Base-by-base conservation (phyloP, 768 basidiomycete genomes). In the Pleurotus djamor region DNA sequence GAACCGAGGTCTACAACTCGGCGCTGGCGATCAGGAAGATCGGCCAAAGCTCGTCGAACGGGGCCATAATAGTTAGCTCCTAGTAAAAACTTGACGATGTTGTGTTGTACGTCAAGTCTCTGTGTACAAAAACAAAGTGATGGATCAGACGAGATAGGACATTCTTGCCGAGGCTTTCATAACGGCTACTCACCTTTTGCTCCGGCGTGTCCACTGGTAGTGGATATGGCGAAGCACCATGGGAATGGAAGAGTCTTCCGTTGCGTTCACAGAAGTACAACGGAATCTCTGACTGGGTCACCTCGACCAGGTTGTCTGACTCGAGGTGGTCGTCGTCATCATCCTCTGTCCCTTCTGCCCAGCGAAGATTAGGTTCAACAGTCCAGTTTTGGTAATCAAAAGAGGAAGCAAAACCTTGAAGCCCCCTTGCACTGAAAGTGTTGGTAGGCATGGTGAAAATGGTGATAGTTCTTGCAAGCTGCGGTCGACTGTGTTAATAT, bases 1-100 rank as follows among this genome's bases (percentile, higher is more conserved):
- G 86, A 89, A 62, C 91, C 86, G n/a, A 92, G 66, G 71, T 94
- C 91, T 50, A 94, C 76, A 47, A 79, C 88, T 60, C 79, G 78
- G 69, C 75, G 82, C 51, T 73, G 76, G 58, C 76, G 76, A 45
- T 69, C 74, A 4, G 71, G 67, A 44, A 72, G 69, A 32, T 66
- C 64, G 45, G 74, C 74, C 50, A 92, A 75, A 34, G 82, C 71
- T 60, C 84, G 76, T 35, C 65, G 63, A 28, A 91, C 83, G 41
- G 89, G 88, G 4, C 83, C 86, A 52, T 86, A 72, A 66, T 81
- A 87, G 68, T 85, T 78, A 43, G 69, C 75, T n/a, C 83, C 82
- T 63, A 88, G 68, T 44, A 89, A 65, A 61, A 70, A 74, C 59
- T 72, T 74, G 52, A 89, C 67, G 14, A 83, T 67, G 28, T 64